Percentiles rank a stretch among this genome's conserved stretches.
Conservation (phyloP, 805 yeast species). For the Yarrowia sp. region DNA sequence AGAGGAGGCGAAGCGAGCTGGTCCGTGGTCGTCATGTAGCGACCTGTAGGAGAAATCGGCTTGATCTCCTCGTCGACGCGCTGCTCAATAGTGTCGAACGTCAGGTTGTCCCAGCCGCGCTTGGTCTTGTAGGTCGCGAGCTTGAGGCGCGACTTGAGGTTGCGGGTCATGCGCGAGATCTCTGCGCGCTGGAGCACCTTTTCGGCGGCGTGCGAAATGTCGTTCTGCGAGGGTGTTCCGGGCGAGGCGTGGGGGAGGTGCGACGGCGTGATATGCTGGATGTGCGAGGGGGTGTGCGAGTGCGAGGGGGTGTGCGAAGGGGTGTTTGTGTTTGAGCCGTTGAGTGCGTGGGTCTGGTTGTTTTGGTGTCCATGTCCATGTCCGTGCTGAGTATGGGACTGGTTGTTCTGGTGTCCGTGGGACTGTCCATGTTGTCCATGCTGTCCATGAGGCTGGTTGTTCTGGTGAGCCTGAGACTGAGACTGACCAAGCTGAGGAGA, state of each 20-base stretch:
- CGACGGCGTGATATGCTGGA: too few relatives aligned
- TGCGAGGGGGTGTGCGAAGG: too few relatives aligned
- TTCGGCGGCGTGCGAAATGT: constrained; percentile 35
- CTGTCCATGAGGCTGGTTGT: not conserved
- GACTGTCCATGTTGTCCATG: not conserved
- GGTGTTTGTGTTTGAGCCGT: too few relatives aligned
- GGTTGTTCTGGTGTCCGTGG: not conserved
- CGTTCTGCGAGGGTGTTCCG: not conserved
- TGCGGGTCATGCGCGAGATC: constrained; percentile 43
- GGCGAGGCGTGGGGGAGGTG: too few relatives aligned
- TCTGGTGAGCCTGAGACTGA: not conserved
- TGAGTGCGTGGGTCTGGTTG: too few relatives aligned
- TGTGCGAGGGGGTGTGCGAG: not conserved
- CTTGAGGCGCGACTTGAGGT: constrained; percentile 44
- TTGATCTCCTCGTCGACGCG: constrained; percentile 31
- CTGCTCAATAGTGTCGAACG: constrained; percentile 41
- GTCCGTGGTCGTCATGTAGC: constrained; percentile 11
- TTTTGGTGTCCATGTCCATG: not conserved
- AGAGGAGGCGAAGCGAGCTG: not conserved
- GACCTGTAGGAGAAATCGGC: not conserved
- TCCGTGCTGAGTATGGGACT: not conserved
- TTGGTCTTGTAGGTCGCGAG: constrained; percentile 44
- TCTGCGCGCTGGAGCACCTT: constrained; percentile 45
- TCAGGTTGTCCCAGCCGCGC: constrained; percentile 42
- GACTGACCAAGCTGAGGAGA: not conserved